Base-by-base conservation (phyloP, 805 yeast species). In the Ogataea nakhonphanomensis region DNA sequence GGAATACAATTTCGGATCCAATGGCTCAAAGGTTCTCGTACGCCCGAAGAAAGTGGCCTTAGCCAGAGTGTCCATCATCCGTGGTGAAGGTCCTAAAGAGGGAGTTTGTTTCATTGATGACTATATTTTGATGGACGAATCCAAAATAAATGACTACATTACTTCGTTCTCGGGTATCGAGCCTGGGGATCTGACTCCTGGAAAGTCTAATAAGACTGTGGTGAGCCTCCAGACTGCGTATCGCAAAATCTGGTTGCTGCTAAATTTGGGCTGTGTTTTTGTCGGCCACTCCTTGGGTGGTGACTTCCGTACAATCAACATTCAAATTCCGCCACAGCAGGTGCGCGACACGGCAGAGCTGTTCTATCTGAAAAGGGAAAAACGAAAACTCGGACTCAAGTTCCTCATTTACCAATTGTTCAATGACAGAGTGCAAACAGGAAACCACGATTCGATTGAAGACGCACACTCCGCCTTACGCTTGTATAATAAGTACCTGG, bases 391-490 rank as follows among this genome's bases (percentile, higher is more conserved):
- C 25, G 86, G 96, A 3, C 72, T 93, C 51, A 83, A 91, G 56
- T 93, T 88, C 58, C 66, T 93, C 58, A 88, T 95, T 9, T 89
- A 89, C 73, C 78, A 79, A 22, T 69, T 91, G 33, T 68, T 93
- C 38, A 75, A 74, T 25, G 80, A 78, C 46, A 74, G 79, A 35
- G 95, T 95, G 24, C 99, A 93, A 60, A 79, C 79, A 3, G 95
- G 93, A 2, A 91, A 91, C 57, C 99, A 93, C 62, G 98, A 95
- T 59, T 91, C 98, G 1, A 89, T 93, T 32, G 99, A 93, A 57
- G 99, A 93, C 66, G 97, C 99, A 0, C 67, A 71, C 41, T 83
- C 95, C 8, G 98, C 99, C 0, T 70, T 93, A 51, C 62, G 76
- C 32, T 65, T 93, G 25, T 95, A 86, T 65, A 76, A 78, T 45